A percentile compares a stretch with the other conserved stretches of the same genome.
Evolutionary conservation across 225 moss, liverwort and hornwort species (phyloP).

Genomic region (Asterella californica): DNA sequence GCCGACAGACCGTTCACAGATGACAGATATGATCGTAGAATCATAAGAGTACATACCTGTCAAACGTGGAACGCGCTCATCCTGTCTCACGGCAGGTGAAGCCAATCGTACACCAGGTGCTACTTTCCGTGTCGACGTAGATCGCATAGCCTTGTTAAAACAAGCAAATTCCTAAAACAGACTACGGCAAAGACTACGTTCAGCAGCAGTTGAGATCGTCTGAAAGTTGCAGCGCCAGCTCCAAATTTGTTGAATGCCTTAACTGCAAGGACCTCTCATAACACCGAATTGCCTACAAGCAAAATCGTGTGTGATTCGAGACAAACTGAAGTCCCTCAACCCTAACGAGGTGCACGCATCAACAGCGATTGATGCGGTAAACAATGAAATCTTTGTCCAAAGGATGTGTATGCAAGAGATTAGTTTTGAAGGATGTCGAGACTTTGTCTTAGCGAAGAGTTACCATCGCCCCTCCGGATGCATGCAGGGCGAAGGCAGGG

Average conservation of each 20-base stretch:
- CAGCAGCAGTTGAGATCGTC: slow-evolving; percentile 7
- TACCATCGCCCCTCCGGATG: slow-evolving; percentile 5
- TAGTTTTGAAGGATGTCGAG: neutral
- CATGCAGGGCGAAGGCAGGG: neutral
- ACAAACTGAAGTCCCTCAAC: slow-evolving; percentile 9
- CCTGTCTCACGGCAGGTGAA: neutral
- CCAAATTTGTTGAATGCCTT: neutral
- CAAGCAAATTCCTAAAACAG: neutral
- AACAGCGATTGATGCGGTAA: slow-evolving; percentile 2
- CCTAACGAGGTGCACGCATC: slow-evolving; percentile 5
- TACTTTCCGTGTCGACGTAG: neutral
- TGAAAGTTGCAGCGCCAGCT: slow-evolving; percentile 7
- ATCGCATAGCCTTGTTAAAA: slow-evolving; percentile 4
- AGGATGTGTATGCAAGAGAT: neutral
- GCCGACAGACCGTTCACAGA: neutral
- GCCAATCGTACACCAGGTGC: slow-evolving; percentile 11
- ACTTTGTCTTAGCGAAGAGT: neutral
- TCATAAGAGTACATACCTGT: slow-evolving; percentile 9
- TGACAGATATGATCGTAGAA: neutral
- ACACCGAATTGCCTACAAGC: slow-evolving; percentile 8
- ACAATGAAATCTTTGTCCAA: slow-evolving; percentile 18
- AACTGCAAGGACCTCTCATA: neutral
- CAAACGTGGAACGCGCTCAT: neutral
- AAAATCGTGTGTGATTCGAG: neutral
- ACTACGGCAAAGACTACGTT: neutral